phyloP scores from a whole-genome alignment of 2,329 filamentous ascomycete species.

The Fusarium pseudograminearum region DNA sequence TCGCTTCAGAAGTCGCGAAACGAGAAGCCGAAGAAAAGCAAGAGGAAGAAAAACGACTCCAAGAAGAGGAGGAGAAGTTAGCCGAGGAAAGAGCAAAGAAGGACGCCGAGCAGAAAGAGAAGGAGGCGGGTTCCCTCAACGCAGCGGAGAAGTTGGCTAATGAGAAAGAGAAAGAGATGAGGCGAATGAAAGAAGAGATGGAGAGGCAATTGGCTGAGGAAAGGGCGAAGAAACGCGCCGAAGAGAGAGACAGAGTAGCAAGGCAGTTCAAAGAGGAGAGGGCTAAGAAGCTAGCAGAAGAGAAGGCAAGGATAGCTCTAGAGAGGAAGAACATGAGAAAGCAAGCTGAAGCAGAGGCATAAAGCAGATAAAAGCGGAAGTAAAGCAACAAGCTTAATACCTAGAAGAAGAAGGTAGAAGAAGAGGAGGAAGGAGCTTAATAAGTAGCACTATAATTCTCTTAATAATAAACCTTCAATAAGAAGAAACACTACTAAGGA shows the following conservation, averaged over 20 bases:
- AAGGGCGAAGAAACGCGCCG: not conserved
- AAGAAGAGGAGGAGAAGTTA: not conserved
- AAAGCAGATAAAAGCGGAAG: not conserved
- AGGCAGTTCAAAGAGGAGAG: not conserved
- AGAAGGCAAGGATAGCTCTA: not conserved
- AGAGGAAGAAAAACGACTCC: not conserved
- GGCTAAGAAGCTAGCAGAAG: not conserved
- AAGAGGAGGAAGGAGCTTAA: not conserved
- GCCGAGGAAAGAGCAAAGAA: not conserved
- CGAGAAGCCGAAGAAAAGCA: not conserved
- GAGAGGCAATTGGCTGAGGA: not conserved
- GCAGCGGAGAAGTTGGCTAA: not conserved
- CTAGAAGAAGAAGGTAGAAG: not conserved
- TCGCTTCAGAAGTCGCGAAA: not conserved
- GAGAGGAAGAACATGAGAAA: not conserved
- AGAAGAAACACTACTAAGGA: too few relatives aligned
- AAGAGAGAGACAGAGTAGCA: constrained; percentile 6
- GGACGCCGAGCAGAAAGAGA: not conserved
- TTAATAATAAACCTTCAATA: too few relatives aligned
- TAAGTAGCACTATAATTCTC: too few relatives aligned
- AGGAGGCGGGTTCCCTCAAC: not conserved
- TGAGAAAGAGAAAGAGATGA: not conserved
- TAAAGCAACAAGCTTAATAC: not conserved
- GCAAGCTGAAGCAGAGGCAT: not conserved
- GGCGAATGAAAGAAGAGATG: not conserved